phyloP scores from a whole-genome alignment of 2,329 filamentous ascomycete genomes.

The Diaporthe velutina region DNA sequence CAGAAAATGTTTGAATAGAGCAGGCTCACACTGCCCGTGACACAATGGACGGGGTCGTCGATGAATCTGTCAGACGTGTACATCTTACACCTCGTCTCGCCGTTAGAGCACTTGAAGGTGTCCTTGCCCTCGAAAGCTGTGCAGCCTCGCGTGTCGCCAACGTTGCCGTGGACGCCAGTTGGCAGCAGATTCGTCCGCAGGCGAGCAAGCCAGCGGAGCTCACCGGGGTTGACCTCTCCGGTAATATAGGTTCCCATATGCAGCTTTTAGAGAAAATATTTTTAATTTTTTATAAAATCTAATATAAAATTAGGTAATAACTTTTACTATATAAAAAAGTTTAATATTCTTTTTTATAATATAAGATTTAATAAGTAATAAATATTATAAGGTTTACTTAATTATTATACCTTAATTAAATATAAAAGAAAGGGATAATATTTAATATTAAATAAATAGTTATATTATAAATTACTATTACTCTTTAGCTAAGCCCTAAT shows the following conservation, averaged over 20 bases:
- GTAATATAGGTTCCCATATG: conserved; percentile 74
- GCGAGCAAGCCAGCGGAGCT: conserved; percentile 75
- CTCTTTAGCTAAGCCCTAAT: too few species aligned
- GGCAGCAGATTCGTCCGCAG: conserved; percentile 65
- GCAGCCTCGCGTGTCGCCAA: conserved; percentile 66
- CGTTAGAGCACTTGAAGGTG: conserved; percentile 67
- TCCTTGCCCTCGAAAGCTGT: conserved; percentile 70
- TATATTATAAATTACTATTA: too few species aligned
- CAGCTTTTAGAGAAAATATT: too few species aligned
- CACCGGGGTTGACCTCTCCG: conserved; percentile 66
- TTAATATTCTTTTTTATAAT: too few species aligned
- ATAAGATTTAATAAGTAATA: too few species aligned
- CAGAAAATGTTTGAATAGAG: not conserved
- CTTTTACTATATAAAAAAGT: too few species aligned
- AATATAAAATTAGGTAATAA: too few species aligned
- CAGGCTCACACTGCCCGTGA: conserved; percentile 58
- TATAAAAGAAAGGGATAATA: too few species aligned
- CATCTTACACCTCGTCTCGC: conserved; percentile 77
- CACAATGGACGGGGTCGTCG: conserved; percentile 75
- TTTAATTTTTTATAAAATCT: too few species aligned
- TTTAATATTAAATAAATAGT: too few species aligned
- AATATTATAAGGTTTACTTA: too few species aligned
- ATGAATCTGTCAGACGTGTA: conserved; percentile 79
- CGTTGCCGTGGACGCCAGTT: conserved; percentile 53
- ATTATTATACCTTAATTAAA: too few species aligned